Evolutionary conservation across 163 green algal genomes (phyloP).

Genomic region (Chlamydomonas reinhardtii): DNA sequence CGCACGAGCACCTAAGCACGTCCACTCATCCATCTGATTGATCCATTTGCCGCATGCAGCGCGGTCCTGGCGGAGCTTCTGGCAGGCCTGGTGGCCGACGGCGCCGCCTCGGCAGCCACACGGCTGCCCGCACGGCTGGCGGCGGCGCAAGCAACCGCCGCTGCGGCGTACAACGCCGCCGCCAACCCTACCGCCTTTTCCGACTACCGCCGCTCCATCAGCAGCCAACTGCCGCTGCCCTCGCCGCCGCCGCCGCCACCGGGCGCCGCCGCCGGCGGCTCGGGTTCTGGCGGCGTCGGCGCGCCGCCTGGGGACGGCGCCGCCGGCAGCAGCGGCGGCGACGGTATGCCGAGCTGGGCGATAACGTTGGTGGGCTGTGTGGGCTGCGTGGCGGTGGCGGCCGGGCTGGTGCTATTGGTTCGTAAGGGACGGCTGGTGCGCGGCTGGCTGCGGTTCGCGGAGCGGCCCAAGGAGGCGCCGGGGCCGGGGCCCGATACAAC

Average conservation of each 20-base stretch:
- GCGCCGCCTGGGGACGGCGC: neutral
- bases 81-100: neutral
- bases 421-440: too few relatives aligned
- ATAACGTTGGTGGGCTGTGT: neutral
- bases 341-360: neutral
- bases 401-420: too few relatives aligned
- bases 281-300: neutral
- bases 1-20: too few relatives aligned
- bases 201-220: neutral
- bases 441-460: too few relatives aligned
- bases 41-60: too few relatives aligned
- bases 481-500: conserved; percentile 45
- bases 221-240: neutral
- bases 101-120: neutral
- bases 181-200: neutral
- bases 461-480: neutral
- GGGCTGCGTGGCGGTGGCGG: too few relatives aligned
- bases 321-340: too few relatives aligned
- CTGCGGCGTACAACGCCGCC: neutral
- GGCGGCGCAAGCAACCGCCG: neutral
- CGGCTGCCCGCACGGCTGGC: neutral
- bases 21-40: too few relatives aligned
- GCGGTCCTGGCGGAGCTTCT: neutral
- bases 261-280: neutral
- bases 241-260: neutral